Evolutionary conservation across 2,329 filamentous ascomycete species (phyloP).

Genomic region (Cercospora brassicicola): DNA sequence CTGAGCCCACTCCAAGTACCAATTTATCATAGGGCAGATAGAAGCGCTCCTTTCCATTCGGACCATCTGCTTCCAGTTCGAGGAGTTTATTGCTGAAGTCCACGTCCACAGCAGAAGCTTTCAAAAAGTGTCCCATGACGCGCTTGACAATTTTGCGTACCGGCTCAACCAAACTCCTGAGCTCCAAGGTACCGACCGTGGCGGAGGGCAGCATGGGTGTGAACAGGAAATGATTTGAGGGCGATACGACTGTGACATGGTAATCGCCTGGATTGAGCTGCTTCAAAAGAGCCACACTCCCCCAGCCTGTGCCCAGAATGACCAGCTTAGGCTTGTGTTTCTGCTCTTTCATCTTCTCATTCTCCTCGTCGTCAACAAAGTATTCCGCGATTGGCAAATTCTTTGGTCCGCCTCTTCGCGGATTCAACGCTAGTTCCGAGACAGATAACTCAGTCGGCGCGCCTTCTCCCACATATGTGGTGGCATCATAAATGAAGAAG

Average conservation of each 20-base stretch:
- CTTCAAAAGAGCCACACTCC: constrained; percentile 87
- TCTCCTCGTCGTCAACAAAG: constrained; percentile 85
- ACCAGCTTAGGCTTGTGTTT: constrained; percentile 92
- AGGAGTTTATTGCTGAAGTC: constrained; percentile 90
- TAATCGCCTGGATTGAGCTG: constrained; percentile 87
- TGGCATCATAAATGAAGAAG: constrained; percentile 93
- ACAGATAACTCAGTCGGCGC: constrained; percentile 73
- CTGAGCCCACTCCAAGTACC: constrained; percentile 85
- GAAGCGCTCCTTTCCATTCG: constrained; percentile 72
- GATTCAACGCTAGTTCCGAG: constrained; percentile 78
- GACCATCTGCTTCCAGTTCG: constrained; percentile 74
- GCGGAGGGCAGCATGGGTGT: constrained; percentile 97
- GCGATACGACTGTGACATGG: constrained; percentile 91
- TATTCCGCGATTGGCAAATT: constrained; percentile 89
- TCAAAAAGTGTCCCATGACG: constrained; percentile 84
- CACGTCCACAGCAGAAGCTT: constrained; percentile 81
- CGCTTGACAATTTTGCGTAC: constrained; percentile 78
- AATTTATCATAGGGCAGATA: constrained; percentile 98
- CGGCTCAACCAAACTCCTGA: constrained; percentile 88
- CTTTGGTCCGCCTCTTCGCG: constrained; percentile 83
- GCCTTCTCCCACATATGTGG: constrained; percentile 76
- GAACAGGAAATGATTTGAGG: constrained; percentile 95
- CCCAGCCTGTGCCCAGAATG: constrained; percentile 92
- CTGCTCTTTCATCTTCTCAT: constrained; percentile 64
- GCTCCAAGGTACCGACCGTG: constrained; percentile 89